A percentile compares a stretch with the other conserved stretches of the same genome.
Conservation (phyloP, 2,329 filamentous ascomycete species). For the Pyrenochaeta sp. region DNA sequence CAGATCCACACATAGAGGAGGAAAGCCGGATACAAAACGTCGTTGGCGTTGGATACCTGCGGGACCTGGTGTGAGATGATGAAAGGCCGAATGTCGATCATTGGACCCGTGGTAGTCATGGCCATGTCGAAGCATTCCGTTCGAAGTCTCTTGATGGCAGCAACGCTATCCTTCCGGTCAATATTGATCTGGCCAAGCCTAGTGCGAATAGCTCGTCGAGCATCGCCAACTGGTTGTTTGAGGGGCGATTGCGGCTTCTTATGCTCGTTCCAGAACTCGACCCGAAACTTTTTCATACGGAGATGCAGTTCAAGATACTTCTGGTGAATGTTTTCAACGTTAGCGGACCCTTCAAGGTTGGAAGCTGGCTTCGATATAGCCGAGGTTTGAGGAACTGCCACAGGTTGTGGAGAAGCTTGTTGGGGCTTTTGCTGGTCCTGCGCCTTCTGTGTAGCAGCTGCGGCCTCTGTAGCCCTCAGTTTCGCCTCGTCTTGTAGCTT, state of each 20-base stretch:
- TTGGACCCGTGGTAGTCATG: slow-evolving; percentile 32
- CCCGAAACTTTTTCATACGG: slow-evolving; percentile 47
- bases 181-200: slow-evolving; percentile 45
- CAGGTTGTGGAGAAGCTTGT: slow-evolving; percentile 13
- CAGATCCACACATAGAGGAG: slow-evolving; percentile 76
- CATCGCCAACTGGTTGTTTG: slow-evolving; percentile 39
- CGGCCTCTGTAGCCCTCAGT: slow-evolving; percentile 36
- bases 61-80: slow-evolving; percentile 44
- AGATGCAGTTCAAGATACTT: slow-evolving; percentile 47
- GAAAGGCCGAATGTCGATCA: slow-evolving; percentile 46
- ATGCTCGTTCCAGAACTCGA: slow-evolving; percentile 33
- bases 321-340: slow-evolving; percentile 39
- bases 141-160: slow-evolving; percentile 37
- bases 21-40: slow-evolving; percentile 53
- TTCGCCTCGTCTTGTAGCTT: slow-evolving; percentile 40
- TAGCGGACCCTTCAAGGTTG: slow-evolving; percentile 16
- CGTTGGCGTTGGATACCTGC: slow-evolving; percentile 31
- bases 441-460: slow-evolving; percentile 33
- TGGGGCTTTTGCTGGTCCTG: slow-evolving; percentile 24
- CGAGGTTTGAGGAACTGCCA: slow-evolving; percentile 8
- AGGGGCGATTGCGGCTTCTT: slow-evolving; percentile 33
- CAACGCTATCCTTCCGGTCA: slow-evolving; percentile 34
- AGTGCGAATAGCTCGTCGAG: slow-evolving; percentile 40
- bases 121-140: slow-evolving; percentile 37
- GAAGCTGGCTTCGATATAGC: slow-evolving; percentile 7